Evolutionary conservation across 768 basidiomycete genomes (phyloP).

Genomic region (Termitomyces sp.): DNA sequence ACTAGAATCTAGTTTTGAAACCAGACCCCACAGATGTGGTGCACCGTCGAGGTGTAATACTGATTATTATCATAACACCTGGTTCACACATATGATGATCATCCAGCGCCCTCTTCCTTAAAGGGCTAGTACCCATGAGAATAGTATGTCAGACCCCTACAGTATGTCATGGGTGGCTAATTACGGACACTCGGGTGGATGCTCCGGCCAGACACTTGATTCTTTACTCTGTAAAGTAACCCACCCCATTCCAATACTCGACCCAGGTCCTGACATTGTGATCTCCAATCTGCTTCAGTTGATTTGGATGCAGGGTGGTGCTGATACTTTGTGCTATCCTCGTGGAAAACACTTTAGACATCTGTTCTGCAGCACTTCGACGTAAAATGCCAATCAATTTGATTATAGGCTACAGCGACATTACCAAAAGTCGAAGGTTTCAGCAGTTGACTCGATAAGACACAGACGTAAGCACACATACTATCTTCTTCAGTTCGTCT

Average conservation of each 20-base stretch:
- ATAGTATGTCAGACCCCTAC: too few relatives aligned
- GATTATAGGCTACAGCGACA: not conserved
- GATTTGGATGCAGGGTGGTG: not conserved
- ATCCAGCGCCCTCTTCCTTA: too few relatives aligned
- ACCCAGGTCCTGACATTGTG: not conserved
- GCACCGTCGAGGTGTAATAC: too few relatives aligned
- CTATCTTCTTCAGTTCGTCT: not conserved
- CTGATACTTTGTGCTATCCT: not conserved
- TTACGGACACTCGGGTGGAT: too few relatives aligned
- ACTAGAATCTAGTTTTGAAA: too few relatives aligned
- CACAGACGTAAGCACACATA: not conserved
- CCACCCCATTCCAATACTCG: not conserved
- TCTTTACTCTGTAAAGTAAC: slow-evolving; percentile 12
- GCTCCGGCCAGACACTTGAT: too few relatives aligned
- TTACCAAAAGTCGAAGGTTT: not conserved
- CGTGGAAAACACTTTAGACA: not conserved
- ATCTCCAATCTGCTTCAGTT: not conserved
- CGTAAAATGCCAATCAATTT: not conserved
- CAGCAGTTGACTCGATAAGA: not conserved
- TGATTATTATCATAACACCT: too few relatives aligned
- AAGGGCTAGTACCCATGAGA: too few relatives aligned
- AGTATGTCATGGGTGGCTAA: too few relatives aligned
- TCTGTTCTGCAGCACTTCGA: not conserved
- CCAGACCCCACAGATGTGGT: too few relatives aligned
- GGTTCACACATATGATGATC: too few relatives aligned